These are phyloP conservation scores for Arthrobotrys entomopaga DNA, from an alignment of 2,329 filamentous ascomycete genomes.

Conservation along the genomic window DNA sequence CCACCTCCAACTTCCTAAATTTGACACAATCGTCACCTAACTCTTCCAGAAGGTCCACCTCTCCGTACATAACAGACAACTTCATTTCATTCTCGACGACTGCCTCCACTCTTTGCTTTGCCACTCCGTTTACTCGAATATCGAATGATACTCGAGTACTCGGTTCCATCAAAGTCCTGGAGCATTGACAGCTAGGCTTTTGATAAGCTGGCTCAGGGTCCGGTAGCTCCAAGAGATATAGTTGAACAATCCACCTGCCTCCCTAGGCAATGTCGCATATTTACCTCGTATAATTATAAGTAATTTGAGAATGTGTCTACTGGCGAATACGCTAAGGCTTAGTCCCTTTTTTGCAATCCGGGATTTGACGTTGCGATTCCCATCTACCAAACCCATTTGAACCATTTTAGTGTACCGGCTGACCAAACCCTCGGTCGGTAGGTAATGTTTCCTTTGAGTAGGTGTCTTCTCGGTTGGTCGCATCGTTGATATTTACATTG, in stretches of 20 bases:
- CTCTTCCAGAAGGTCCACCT: conserved; percentile 45
- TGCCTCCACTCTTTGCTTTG: conserved; percentile 20
- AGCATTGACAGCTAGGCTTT: background rate
- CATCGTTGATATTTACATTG: background rate
- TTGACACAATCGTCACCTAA: conserved; percentile 44
- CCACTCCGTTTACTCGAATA: conserved; percentile 18
- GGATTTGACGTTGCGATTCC: conserved; percentile 41
- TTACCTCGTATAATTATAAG: background rate
- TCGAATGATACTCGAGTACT: conserved; percentile 28
- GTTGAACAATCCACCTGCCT: conserved; percentile 20
- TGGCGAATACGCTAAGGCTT: background rate
- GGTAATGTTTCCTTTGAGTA: conserved; percentile 32
- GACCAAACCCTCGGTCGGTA: conserved; percentile 5
- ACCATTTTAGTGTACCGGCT: conserved; percentile 11
- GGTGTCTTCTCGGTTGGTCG: conserved; percentile 33
- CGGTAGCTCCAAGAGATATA: conserved; percentile 24
- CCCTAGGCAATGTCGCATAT: conserved; percentile 15
- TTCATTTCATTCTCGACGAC: background rate
- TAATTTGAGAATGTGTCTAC: conserved; percentile 10
- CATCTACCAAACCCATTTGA: conserved; percentile 9
- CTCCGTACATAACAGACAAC: conserved; percentile 16
- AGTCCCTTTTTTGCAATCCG: conserved; percentile 28
- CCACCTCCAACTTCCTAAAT: conserved; percentile 30
- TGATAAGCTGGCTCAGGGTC: conserved; percentile 24
- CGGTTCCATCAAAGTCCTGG: conserved; percentile 49